Evolutionary conservation across 2,329 filamentous ascomycete species (phyloP), one percentile per base, ranked within the genome.

Genomic region (Clonostachys chloroleuca): DNA sequence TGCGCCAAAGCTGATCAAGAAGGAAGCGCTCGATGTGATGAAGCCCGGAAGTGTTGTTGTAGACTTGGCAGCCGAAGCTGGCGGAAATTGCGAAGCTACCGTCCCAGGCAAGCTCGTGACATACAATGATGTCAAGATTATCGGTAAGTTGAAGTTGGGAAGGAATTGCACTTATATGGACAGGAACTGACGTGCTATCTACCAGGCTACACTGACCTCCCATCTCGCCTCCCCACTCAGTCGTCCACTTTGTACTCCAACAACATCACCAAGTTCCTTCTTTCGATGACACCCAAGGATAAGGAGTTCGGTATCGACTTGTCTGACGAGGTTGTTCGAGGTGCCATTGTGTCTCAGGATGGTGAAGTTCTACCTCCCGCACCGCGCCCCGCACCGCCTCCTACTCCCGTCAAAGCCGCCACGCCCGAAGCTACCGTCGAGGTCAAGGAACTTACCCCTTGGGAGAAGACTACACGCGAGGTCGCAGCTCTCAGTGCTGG

Each of bases 211-310:
- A 95, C 90, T 40, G 90, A 96, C 65, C 75, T 95, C 30, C 90
- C 91, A 1, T 95, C 90, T 34, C 81, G 90, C 42, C 75, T 96
- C 3, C 89, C 91, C 0, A 95, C 90, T 1, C 91, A 96, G 64
- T 89, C 90, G 0, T 95, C 90, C 1, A 95, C 89, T 0, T 71
- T 96, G 17, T 96, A 95, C 66, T 94, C 89, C 3, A 96, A 95
- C 76, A 96, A 96, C 61, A 92, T 95, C 57, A 91, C 86, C 54
- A 96, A 95, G 61, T 87, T 92, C 48, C 71, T 95, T 30, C 75
- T 96, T 10, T 94, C 90, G 0, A 89, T 95, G 75, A 68, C 83
- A 2, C 88, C 89, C 2, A 79, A 86, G 49, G 83, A 90, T 3
- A 90, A 89, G 52, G 78, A 85, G 36, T 95, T 90, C 52, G 88